Base-by-base conservation (phyloP, 805 yeast species). In the Zygoascus ofunaensis region DNA sequence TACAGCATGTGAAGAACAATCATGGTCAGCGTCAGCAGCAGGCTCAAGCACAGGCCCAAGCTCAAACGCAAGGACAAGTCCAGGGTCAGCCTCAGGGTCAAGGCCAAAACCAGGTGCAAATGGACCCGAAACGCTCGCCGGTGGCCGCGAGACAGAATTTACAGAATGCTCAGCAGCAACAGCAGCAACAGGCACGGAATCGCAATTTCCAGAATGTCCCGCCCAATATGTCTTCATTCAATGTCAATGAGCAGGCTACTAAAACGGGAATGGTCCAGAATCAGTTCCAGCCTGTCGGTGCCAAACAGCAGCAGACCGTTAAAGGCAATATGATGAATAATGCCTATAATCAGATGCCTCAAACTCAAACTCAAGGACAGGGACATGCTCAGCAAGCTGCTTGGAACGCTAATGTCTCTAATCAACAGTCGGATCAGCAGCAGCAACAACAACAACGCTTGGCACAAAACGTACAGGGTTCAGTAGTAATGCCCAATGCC, bases 221-320 rank as follows among this genome's bases (percentile, higher is more conserved):
- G 15, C 14, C 18, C 7, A 21, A 21, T 7, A 21, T 36, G 22
- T 17, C 17, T 36, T 19, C 22, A 7, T 36, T 21, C 15, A 18
- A 18, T 7, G 39, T 14, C 22, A 20, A 42, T 21, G 20, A 42
- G 30, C 30, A 26, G 30, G 30, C 30, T 26, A 8, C 30, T 62
- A 10, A 26, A 26, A 12, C 18, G 10, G 20, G 21, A 5, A 7
- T 19, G 53, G 42, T 37, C 39, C 51, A 10, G 50, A 38, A 18
- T 44, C 55, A 38, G 22, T 17, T 18, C 15, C 39, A 36, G 21
- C 39, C 18, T 22, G 22, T n/a, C 5, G 17, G 20, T 17, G 23
- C 14, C 37, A 41, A 44, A 37, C 58, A 57, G 34, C 53, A 41
- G 15, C 51, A 48, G 35, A 46, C 15, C 15, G 19, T 5, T n/a